Percentiles rank a stretch among this genome's conserved stretches.
phyloP scores from a whole-genome alignment of 176 grass and related monocot species.

The Eleusine coracana region DNA sequence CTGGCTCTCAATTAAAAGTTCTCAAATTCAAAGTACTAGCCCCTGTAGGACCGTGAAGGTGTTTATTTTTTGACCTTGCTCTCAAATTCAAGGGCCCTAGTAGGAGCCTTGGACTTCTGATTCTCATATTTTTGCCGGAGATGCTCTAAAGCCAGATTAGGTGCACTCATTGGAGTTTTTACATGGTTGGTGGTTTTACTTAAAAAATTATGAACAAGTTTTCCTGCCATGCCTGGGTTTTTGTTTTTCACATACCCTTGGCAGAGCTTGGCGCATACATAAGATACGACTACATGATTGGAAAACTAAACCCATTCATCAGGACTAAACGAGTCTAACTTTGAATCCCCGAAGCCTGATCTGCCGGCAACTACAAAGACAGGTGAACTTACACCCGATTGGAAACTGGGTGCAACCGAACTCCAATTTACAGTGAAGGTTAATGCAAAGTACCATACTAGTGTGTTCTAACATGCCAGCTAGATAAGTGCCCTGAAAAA shows the following conservation, averaged over 20 bases:
- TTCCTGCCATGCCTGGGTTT: not conserved
- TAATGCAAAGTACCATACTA: constrained; percentile 10
- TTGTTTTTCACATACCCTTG: not conserved
- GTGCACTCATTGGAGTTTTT: too few relatives aligned
- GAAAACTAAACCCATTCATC: not conserved
- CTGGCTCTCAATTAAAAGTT: too few relatives aligned
- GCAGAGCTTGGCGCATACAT: not conserved
- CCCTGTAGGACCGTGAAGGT: too few relatives aligned
- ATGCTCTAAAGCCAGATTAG: too few relatives aligned
- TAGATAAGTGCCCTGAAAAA: not conserved
- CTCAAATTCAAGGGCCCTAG: not conserved
- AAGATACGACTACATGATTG: not conserved
- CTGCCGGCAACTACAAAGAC: not conserved
- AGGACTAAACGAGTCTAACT: not conserved
- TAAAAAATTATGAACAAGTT: not conserved
- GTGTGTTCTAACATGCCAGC: not conserved
- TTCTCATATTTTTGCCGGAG: too few relatives aligned
- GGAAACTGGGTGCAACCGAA: not conserved
- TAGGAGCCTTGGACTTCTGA: too few relatives aligned
- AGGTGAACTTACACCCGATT: constrained; percentile 3
- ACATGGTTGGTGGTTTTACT: too few relatives aligned
- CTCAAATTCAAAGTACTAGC: too few relatives aligned
- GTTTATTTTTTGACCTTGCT: not conserved
- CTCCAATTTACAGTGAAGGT: constrained; percentile 31
- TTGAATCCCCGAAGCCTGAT: not conserved